phyloP scores from a whole-genome alignment of 108 stramenopile species.

The Skeletonema tropicum region DNA sequence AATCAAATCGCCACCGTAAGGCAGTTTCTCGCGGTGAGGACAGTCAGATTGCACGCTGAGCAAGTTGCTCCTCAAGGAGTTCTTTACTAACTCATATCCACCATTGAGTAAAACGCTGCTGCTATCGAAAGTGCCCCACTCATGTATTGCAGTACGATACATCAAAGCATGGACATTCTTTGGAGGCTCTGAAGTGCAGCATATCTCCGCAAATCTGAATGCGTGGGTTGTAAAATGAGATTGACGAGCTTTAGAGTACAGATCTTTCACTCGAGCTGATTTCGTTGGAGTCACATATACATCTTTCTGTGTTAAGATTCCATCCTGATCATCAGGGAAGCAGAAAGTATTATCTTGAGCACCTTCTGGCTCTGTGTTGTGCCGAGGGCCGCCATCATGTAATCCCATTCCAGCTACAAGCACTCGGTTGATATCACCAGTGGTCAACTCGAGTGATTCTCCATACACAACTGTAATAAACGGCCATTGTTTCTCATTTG shows the following conservation, averaged over 20 bases:
- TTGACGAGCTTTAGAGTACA: slow-evolving; percentile 25
- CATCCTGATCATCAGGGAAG: slow-evolving; percentile 43
- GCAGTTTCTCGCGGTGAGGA: slow-evolving; percentile 58
- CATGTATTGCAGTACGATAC: slow-evolving; percentile 37
- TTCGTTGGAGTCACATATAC: slow-evolving; percentile 27
- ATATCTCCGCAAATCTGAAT: slow-evolving; percentile 45
- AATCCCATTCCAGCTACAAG: slow-evolving; percentile 40
- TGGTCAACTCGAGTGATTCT: slow-evolving; percentile 45
- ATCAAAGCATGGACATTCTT: slow-evolving; percentile 19
- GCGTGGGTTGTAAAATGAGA: slow-evolving; percentile 47
- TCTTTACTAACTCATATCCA: slow-evolving; percentile 41
- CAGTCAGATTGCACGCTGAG: slow-evolving; percentile 60
- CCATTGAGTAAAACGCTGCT: slow-evolving; percentile 36
- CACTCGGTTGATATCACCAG: slow-evolving; percentile 50
- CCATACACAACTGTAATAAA: slow-evolving; percentile 44
- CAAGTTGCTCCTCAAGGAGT: slow-evolving; percentile 49
- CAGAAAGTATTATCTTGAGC: not conserved
- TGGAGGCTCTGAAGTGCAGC: slow-evolving; percentile 36
- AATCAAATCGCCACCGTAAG: slow-evolving; percentile 53
- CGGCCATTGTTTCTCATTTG: slow-evolving; percentile 7
- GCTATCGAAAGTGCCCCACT: slow-evolving; percentile 48
- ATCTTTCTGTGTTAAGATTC: slow-evolving; percentile 33
- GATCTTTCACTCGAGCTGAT: not conserved
- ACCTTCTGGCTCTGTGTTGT: slow-evolving; percentile 16
- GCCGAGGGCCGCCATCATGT: slow-evolving; percentile 37